A percentile compares a stretch with the other conserved stretches of the same genome.
These are phyloP conservation scores for Melastoma candidum DNA, from an alignment of 441 rosid genomes.

Conservation along the genomic window DNA sequence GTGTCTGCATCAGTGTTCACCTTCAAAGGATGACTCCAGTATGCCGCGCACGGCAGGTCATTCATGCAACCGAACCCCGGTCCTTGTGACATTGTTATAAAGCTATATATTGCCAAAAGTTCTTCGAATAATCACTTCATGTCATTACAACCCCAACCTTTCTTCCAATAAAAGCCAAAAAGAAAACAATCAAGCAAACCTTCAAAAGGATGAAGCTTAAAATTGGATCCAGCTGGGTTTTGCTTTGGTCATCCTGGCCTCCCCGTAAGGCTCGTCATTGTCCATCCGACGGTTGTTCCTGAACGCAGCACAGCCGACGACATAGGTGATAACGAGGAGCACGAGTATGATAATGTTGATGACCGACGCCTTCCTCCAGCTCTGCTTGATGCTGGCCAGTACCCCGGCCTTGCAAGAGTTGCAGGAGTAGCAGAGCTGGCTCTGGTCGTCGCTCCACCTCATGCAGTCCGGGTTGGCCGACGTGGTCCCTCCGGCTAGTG, in stretches of 20 bases:
- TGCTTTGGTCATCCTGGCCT: conserved; percentile 68
- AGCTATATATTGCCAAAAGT: no score
- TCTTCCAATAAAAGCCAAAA: background rate
- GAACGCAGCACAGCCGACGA: conserved; percentile 60
- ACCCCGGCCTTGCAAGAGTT: conserved; percentile 93
- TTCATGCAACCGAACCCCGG: no score
- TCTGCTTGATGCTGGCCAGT: conserved; percentile 66
- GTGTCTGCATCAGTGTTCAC: no score
- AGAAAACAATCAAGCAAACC: background rate
- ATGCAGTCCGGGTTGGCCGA: conserved; percentile 42
- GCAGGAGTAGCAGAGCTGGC: conserved; percentile 57
- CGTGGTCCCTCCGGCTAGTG: conserved; percentile 20
- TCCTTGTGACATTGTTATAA: no score
- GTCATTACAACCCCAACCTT: background rate
- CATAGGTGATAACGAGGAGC: conserved; percentile 65
- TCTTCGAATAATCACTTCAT: no score
- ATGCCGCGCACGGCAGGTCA: no score
- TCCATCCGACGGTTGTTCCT: conserved; percentile 70
- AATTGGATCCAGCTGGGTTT: conserved; percentile 56
- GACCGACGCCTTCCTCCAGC: conserved; percentile 92
- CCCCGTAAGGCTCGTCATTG: conserved; percentile 62
- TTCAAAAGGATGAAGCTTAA: conserved; percentile 6
- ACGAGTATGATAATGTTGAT: conserved; percentile 66
- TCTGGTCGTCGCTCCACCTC: conserved; percentile 62
- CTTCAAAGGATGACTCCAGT: no score